phyloP scores from a whole-genome alignment of 2,329 filamentous ascomycete species.

The Ilyonectria mors-panacis region DNA sequence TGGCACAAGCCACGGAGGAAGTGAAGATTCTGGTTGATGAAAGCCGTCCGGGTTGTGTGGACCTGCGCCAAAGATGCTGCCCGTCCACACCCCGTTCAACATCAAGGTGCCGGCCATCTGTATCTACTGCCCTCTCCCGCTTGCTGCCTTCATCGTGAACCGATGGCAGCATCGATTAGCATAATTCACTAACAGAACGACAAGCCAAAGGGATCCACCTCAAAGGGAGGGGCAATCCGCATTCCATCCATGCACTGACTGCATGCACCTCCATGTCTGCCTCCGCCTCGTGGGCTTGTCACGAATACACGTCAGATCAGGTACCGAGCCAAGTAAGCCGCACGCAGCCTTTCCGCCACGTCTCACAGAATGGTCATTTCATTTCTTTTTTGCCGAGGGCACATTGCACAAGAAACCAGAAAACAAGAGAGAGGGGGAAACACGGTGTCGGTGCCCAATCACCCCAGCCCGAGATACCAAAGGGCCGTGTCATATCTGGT shows the following conservation, averaged over 20 bases:
- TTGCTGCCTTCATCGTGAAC: not conserved
- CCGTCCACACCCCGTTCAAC: not conserved
- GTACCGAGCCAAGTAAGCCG: conserved; percentile 16
- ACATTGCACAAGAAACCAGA: not conserved
- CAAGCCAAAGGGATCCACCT: conserved; percentile 10
- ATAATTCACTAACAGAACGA: conserved; percentile 3
- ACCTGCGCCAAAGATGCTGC: not conserved
- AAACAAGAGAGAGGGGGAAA: not conserved
- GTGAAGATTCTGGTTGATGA: not conserved
- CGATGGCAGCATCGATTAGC: not conserved
- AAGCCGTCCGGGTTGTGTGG: not conserved
- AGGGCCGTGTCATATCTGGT: not conserved
- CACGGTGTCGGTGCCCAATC: conserved; percentile 1
- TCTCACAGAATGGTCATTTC: not conserved
- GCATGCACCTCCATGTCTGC: conserved; percentile 8
- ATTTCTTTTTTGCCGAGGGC: not conserved
- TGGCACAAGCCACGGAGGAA: not conserved
- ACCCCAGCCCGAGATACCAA: not conserved
- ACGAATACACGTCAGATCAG: conserved; percentile 40
- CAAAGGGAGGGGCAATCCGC: conserved; percentile 21
- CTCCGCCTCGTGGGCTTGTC: conserved; percentile 14
- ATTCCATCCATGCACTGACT: conserved; percentile 24
- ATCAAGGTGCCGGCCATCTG: not conserved
- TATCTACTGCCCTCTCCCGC: not conserved
- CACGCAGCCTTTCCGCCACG: conserved; percentile 5